Evolutionary conservation across 306 rosid species (phyloP).

Genomic region (Castanea crenata): DNA sequence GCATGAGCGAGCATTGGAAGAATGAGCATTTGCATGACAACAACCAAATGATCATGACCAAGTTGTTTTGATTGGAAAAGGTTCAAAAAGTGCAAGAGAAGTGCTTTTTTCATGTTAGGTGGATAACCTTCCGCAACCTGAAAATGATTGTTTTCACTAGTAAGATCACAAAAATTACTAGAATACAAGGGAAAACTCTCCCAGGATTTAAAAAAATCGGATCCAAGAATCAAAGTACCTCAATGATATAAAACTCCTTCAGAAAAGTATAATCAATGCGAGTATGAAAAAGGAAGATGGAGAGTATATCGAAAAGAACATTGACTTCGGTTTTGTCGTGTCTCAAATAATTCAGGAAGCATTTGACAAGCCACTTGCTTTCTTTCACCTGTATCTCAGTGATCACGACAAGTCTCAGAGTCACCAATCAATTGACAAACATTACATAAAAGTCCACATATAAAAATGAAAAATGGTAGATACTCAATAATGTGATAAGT

Average conservation of each 20-base stretch:
- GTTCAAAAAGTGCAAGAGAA: constrained; percentile 74
- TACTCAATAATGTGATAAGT: not conserved
- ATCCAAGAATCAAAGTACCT: constrained; percentile 51
- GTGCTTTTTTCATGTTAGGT: constrained; percentile 74
- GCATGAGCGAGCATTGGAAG: constrained; percentile 99
- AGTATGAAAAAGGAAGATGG: constrained; percentile 88
- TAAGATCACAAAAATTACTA: not conserved
- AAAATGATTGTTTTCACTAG: constrained; percentile 13
- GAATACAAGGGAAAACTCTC: constrained; percentile 8
- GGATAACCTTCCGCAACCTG: constrained; percentile 97
- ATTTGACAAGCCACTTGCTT: constrained; percentile 99
- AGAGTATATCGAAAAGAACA: constrained; percentile 96
- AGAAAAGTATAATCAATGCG: constrained; percentile 91
- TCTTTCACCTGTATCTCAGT: constrained; percentile 80
- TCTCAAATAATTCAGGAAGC: constrained; percentile 92
- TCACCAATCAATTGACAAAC: not conserved
- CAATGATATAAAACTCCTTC: constrained; percentile 95
- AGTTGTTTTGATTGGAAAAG: constrained; percentile 92
- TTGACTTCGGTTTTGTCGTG: constrained; percentile 94
- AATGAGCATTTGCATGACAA: constrained; percentile 97
- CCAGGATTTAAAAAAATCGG: constrained; percentile 13
- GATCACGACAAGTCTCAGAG: constrained; percentile 14
- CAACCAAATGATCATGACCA: constrained; percentile 87
- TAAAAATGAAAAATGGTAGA: not conserved
- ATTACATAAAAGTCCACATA: not conserved